These are phyloP conservation scores for Fusarium phyllophilum DNA, from an alignment of 2,329 filamentous ascomycete genomes.

Conservation along the genomic window DNA sequence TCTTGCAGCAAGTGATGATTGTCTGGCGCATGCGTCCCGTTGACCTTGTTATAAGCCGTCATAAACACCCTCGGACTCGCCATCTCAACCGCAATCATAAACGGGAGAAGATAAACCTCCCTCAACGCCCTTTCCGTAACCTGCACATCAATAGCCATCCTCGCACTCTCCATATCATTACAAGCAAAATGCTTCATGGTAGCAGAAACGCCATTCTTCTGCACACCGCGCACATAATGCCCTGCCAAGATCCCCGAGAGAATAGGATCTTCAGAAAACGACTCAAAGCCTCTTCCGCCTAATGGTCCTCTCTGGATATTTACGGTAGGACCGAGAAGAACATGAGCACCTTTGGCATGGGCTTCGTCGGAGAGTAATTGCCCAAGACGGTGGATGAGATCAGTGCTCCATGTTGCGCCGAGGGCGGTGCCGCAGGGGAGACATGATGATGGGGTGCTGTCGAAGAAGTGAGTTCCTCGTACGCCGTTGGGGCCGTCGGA, in stretches of 20 bases:
- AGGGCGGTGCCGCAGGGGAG: slow-evolving; percentile 33
- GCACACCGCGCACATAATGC: neutral
- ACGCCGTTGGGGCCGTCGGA: slow-evolving; percentile 38
- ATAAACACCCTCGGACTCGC: neutral
- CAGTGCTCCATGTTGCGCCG: neutral
- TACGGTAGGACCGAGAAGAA: neutral
- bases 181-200: slow-evolving; percentile 28
- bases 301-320: neutral
- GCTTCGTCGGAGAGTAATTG: neutral
- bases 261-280: neutral
- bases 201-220: slow-evolving; percentile 7
- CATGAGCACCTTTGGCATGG: neutral
- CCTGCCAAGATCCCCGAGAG: neutral
- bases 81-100: slow-evolving; percentile 4
- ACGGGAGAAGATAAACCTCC: slow-evolving; percentile 1
- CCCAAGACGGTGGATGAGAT: neutral
- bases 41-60: neutral
- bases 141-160: slow-evolving; percentile 14
- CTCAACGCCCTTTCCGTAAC: neutral
- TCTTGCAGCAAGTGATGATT: neutral
- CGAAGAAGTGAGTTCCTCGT: slow-evolving; percentile 36
- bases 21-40: neutral
- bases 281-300: slow-evolving; percentile 5
- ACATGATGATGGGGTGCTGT: slow-evolving; percentile 38
- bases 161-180: slow-evolving; percentile 26